Conservation (phyloP, 2,329 filamentous ascomycete species). For the Xylaria sp. region DNA sequence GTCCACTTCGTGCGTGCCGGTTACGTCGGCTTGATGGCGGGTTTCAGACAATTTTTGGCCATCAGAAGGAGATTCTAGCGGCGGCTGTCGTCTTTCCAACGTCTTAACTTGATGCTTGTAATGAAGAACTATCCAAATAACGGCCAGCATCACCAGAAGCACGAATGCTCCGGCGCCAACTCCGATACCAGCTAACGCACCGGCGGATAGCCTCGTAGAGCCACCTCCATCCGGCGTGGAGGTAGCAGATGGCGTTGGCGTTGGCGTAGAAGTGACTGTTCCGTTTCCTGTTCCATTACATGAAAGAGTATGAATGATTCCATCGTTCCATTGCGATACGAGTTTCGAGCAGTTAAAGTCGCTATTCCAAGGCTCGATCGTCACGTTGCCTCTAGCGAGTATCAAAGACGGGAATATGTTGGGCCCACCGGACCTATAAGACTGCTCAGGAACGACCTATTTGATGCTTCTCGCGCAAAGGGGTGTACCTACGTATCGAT, state of each 20-base stretch:
- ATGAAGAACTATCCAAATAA: neutral
- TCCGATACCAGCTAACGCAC: neutral
- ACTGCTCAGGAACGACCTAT: neutral
- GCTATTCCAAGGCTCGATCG: conserved; percentile 5
- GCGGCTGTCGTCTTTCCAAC: no score
- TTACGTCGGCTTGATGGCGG: no score
- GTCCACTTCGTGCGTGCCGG: neutral
- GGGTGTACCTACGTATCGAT: conserved; percentile 8
- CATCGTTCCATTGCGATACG: neutral
- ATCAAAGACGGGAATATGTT: conserved; percentile 6
- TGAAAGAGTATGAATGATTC: neutral
- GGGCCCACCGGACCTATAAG: neutral
- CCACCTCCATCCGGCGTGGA: neutral
- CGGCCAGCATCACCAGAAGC: neutral
- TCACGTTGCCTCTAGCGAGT: neutral
- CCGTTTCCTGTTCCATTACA: conserved; percentile 10
- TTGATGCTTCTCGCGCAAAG: neutral
- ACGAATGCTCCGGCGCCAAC: neutral
- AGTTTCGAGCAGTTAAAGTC: conserved; percentile 16
- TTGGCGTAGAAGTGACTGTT: neutral
- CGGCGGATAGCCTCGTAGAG: neutral
- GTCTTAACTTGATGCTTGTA: no score
- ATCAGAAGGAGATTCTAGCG: neutral
- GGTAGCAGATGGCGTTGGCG: neutral
- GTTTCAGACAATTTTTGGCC: no score